Evolutionary conservation across 176 grass and related monocot species (phyloP).

Genomic region (Saccharum spontaneum): DNA sequence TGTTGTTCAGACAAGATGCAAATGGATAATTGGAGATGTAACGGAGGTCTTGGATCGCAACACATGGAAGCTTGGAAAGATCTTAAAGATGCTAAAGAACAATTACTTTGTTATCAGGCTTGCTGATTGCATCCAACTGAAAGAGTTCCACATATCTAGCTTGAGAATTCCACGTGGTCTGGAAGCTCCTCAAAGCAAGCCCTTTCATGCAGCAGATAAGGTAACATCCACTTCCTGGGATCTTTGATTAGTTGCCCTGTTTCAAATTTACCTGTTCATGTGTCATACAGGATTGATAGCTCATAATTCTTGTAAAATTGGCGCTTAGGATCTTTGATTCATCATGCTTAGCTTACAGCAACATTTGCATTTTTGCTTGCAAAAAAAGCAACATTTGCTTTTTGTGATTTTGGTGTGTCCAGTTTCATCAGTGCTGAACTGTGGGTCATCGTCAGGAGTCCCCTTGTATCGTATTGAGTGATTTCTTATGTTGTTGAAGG

Average conservation of each 20-base stretch:
- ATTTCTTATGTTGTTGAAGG: slow-evolving; percentile 3
- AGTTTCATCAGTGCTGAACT: not conserved
- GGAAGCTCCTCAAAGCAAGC: slow-evolving; percentile 23
- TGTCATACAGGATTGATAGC: not conserved
- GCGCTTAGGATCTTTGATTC: not conserved
- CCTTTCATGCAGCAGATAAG: slow-evolving; percentile 28
- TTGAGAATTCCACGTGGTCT: slow-evolving; percentile 47
- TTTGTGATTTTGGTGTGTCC: not conserved
- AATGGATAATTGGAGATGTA: slow-evolving; percentile 70
- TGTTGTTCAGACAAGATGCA: slow-evolving; percentile 34
- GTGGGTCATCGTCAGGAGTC: not conserved
- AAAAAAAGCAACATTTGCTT: not conserved
- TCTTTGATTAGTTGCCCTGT: not conserved
- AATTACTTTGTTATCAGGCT: slow-evolving; percentile 52
- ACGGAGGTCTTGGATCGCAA: slow-evolving; percentile 62
- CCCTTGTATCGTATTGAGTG: not conserved
- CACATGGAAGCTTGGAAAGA: slow-evolving; percentile 68
- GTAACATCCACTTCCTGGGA: slow-evolving; percentile 4
- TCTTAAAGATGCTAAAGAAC: slow-evolving; percentile 55
- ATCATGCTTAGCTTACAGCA: not conserved
- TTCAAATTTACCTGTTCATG: not conserved
- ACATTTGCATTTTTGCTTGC: not conserved
- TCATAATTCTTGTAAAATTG: not conserved
- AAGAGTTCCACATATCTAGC: slow-evolving; percentile 60
- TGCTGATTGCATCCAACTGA: slow-evolving; percentile 61